Evolutionary conservation across 2,329 filamentous ascomycete species (phyloP).

Genomic region (Aspergillus clavatus): DNA sequence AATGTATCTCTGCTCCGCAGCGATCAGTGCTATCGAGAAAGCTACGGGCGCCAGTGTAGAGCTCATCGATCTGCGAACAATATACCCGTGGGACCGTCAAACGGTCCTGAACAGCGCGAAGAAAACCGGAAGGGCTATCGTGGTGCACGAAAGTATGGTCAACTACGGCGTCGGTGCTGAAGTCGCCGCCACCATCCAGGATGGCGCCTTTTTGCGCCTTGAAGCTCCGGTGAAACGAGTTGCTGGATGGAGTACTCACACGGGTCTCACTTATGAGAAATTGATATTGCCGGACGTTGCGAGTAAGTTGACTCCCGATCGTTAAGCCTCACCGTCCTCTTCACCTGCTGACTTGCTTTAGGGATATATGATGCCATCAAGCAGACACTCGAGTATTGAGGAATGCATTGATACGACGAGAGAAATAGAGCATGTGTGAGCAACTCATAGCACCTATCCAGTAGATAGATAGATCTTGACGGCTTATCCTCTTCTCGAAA

Average conservation of each 20-base stretch:
- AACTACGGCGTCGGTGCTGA: constrained; percentile 87
- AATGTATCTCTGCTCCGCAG: constrained; percentile 74
- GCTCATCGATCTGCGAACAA: constrained; percentile 78
- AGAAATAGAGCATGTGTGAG: not conserved
- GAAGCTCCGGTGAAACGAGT: constrained; percentile 83
- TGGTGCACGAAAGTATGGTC: constrained; percentile 89
- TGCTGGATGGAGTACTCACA: constrained; percentile 85
- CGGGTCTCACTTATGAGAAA: constrained; percentile 71
- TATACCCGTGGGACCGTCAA: constrained; percentile 88
- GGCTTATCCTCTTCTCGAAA: no score
- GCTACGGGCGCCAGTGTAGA: constrained; percentile 72
- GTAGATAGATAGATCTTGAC: no score
- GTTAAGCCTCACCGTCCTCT: constrained; percentile 3
- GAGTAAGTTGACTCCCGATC: constrained; percentile 55
- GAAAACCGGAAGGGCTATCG: constrained; percentile 79
- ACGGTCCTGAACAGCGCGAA: constrained; percentile 75
- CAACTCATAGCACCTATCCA: not conserved
- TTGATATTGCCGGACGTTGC: constrained; percentile 81
- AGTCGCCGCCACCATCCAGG: constrained; percentile 82
- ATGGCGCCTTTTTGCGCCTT: constrained; percentile 75
- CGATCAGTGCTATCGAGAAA: constrained; percentile 71
- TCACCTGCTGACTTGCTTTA: constrained; percentile 26
- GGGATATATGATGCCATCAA: constrained; percentile 69
- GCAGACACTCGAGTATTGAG: constrained; percentile 60
- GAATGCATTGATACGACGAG: constrained; percentile 8